Base-by-base conservation (phyloP, 805 yeast species). In the Zygoascus biomembranicola region DNA sequence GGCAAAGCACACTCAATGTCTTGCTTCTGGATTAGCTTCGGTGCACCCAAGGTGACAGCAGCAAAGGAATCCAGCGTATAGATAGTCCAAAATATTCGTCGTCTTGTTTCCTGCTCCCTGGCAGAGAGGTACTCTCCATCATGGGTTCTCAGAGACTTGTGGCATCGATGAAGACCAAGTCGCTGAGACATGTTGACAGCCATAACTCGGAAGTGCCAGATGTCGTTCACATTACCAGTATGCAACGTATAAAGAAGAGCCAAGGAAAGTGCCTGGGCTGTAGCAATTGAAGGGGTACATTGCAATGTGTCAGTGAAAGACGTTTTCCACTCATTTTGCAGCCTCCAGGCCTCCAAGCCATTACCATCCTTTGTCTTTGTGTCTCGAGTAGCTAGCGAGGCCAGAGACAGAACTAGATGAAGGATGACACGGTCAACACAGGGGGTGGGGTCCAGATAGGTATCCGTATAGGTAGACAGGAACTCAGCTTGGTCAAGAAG, bases 1-100 rank as follows among this genome's bases (percentile, higher is more conserved):
- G 97, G 96, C 61, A 86, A 69, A 0, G 92, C 90, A 73, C 96
- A 88, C 66, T 88, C 95, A 50, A 89, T 81, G 65, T 87, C 95
- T 61, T 79, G 80, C 64, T 87, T 96, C 62, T 85, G 85, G 28
- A 89, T 69, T 48, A 88, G 69, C 57, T 95, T 73, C 4, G 96
- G 96, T 41, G 87, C 87, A 47, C 97, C 97, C 48, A 89, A 69
- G 55, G 82, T 82, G 55, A 87, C 76, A 2, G 92, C 81, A 26
- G 87, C 74, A 63, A 87, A 87, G 2, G 82, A 76, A 65, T 90
- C 97, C 58, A 90, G 73, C 31, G 82, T 76, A 66, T 87, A 89
- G 45, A 84, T 78, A 57, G 88, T 81, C 97, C 97, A 90, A 61
- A 90, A 90, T 42, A 87, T 68, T 37, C 87, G 78, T 65, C 95